These are phyloP conservation scores for Xylaria castorea DNA, from an alignment of 495 filamentous ascomycete species.

Conservation along the genomic window DNA sequence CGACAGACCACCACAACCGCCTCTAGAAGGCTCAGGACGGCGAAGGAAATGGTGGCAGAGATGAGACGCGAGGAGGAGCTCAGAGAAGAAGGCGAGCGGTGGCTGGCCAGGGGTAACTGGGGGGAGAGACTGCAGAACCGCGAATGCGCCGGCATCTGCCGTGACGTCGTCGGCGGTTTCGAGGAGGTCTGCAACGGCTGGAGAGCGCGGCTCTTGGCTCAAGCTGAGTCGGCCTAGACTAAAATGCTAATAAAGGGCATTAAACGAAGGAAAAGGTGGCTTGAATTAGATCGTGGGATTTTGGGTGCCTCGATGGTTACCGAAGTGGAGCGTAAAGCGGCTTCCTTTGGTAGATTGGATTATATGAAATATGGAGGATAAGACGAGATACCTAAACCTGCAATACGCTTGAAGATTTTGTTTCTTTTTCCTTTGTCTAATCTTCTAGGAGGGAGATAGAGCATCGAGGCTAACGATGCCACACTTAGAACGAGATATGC, in stretches of 20 bases:
- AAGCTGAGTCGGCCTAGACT: constrained; percentile 47
- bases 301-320: not conserved
- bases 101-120: constrained; percentile 83
- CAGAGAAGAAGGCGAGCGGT: constrained; percentile 78
- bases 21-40: constrained; percentile 73
- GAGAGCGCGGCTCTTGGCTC: constrained; percentile 57
- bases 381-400: constrained; percentile 12
- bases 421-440: constrained; percentile 2
- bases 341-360: constrained; percentile 14
- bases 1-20: constrained; percentile 84
- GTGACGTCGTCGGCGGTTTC: constrained; percentile 89
- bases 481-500: not conserved
- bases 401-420: constrained; percentile 7
- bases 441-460: not conserved
- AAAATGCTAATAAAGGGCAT: not conserved
- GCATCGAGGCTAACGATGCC: not conserved
- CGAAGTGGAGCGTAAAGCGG: not conserved
- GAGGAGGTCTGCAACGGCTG: constrained; percentile 77
- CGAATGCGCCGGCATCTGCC: constrained; percentile 79
- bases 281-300: constrained; percentile 1
- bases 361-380: not conserved
- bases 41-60: constrained; percentile 81
- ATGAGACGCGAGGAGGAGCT: constrained; percentile 81
- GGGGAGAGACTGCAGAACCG: constrained; percentile 72
- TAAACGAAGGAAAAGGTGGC: not conserved